Conservation (phyloP, 192 early-diverging fungal genomes). For the Fimicolochytrium jonesii region DNA sequence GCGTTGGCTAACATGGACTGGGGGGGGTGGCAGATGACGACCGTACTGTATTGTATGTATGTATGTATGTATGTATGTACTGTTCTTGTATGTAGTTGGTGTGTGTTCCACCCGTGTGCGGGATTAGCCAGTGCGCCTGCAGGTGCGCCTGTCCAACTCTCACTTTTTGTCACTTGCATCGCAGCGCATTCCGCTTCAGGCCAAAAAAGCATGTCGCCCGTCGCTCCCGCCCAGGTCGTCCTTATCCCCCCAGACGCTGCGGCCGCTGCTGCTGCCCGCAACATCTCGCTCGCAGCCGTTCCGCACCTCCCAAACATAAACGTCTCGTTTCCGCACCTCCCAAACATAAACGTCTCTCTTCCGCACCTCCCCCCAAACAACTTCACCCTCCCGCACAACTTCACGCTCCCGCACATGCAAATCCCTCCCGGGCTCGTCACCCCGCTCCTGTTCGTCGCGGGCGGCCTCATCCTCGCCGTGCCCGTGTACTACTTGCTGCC, state of each 20-base stretch:
- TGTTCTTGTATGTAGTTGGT: too few species aligned
- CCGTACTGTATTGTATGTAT: too few species aligned
- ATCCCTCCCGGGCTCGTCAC: not conserved
- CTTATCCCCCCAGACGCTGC: not conserved
- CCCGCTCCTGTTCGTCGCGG: not conserved
- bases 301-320: not conserved
- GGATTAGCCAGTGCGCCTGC: too few species aligned
- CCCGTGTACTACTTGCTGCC: not conserved
- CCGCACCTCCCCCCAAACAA: not conserved
- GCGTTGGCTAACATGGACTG: too few species aligned
- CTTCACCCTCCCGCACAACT: not conserved
- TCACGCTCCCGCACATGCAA: not conserved
- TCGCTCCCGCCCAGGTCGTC: not conserved
- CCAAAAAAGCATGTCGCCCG: not conserved
- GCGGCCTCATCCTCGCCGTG: not conserved
- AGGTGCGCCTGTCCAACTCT: too few species aligned
- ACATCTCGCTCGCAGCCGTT: not conserved
- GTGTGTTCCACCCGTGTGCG: too few species aligned
- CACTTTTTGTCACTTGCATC: too few species aligned
- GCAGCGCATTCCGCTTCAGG: too few species aligned
- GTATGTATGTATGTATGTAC: too few species aligned
- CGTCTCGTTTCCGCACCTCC: not conserved
- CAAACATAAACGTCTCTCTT: not conserved
- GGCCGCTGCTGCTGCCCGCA: not conserved
- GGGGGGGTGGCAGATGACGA: too few species aligned